phyloP scores from a whole-genome alignment of 306 rosid genomes.

The Argentina anserina region DNA sequence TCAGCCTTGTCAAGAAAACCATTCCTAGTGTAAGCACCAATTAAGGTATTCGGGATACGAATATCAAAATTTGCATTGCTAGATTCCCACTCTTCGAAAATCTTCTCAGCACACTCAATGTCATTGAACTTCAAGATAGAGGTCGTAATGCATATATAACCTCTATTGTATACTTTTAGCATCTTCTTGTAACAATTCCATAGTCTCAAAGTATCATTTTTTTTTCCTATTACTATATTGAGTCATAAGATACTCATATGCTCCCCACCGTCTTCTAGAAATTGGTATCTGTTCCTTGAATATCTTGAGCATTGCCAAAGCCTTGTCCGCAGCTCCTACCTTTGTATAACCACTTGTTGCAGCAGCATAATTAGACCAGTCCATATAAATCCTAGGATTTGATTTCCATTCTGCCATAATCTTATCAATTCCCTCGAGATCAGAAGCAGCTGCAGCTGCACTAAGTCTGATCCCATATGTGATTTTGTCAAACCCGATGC shows the following conservation, averaged over 20 bases:
- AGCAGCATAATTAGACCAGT: slow-evolving; percentile 8
- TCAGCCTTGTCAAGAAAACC: slow-evolving; percentile 27
- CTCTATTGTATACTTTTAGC: slow-evolving; percentile 4
- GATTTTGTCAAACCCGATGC: slow-evolving; percentile 3
- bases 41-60: slow-evolving; percentile 21
- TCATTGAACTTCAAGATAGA: slow-evolving; percentile 18
- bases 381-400: background rate
- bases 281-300: slow-evolving; percentile 10
- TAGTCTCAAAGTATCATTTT: slow-evolving; percentile 21
- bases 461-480: slow-evolving; percentile 17
- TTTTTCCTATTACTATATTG: slow-evolving; percentile 25
- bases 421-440: slow-evolving; percentile 20
- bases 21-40: slow-evolving; percentile 17
- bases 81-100: slow-evolving; percentile 34
- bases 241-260: slow-evolving; percentile 17
- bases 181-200: slow-evolving; percentile 22
- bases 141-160: slow-evolving; percentile 4
- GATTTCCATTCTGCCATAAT: slow-evolving; percentile 8
- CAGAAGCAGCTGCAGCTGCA: slow-evolving; percentile 20
- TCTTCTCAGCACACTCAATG: slow-evolving; percentile 24
- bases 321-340: slow-evolving; percentile 12
- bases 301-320: slow-evolving; percentile 24
- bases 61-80: slow-evolving; percentile 6
- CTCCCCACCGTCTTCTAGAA: background rate
- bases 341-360: slow-evolving; percentile 21